phyloP scores from a whole-genome alignment of 345 rosid species.

The Sapria himalayana region DNA sequence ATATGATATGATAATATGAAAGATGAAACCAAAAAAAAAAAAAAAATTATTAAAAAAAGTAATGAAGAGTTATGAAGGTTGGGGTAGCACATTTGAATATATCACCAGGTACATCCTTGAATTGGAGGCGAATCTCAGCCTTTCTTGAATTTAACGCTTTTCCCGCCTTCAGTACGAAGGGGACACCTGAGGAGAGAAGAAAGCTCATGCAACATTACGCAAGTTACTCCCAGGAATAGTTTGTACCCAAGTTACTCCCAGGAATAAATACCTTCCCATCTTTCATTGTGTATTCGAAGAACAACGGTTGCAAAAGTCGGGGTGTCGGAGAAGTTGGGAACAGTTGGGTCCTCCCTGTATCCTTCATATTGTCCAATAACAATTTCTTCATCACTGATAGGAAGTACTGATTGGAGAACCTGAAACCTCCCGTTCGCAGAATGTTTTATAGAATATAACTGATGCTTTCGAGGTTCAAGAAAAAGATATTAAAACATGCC shows the following conservation, averaged over 20 bases:
- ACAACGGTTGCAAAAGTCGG: conserved; percentile 82
- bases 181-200: conserved; percentile 51
- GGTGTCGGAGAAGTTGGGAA: conserved; percentile 77
- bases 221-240: conserved; percentile 1
- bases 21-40: neutral
- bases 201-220: conserved; percentile 1
- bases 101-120: conserved; percentile 98
- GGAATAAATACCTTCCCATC: conserved; percentile 79
- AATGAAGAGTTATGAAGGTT: conserved; percentile 4
- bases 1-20: too few relatives aligned
- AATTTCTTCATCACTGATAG: conserved; percentile 80
- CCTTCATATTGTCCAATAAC: conserved; percentile 94
- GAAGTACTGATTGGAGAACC: conserved; percentile 91
- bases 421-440: too few relatives aligned
- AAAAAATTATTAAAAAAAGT: neutral
- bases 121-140: conserved; percentile 96
- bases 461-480: conserved; percentile 3
- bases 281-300: conserved; percentile 75
- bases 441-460: conserved; percentile 2
- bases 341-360: conserved; percentile 83
- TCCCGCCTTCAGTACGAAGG: conserved; percentile 90
- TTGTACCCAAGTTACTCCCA: neutral
- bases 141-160: conserved; percentile 90
- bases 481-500: conserved; percentile 27
- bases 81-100: conserved; percentile 53